Evolutionary conservation across 2,329 filamentous ascomycete species (phyloP), one percentile per base, ranked within the genome.

Genomic region (Pestalotiopsis sp.): DNA sequence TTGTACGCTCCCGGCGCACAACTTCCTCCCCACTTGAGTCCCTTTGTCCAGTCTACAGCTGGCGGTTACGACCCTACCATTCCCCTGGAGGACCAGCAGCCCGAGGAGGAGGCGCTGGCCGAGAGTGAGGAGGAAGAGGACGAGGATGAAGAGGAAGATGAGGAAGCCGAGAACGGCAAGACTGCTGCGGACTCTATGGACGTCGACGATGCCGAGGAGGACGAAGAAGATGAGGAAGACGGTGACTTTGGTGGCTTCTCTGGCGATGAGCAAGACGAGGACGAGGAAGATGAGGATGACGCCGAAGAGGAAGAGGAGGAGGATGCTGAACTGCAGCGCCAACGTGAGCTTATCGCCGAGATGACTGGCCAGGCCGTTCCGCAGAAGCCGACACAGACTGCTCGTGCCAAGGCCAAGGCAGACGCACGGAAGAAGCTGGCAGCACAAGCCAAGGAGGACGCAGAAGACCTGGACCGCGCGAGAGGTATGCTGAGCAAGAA

Each of bases 401-500:
- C 84, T 76, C 90, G 87, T 80, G 84, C 83, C 69, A 89, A 90
- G 81, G 84, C 86, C 41, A 92, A 92, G 81, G 89, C 91, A 73
- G 92, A 93, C 74, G 91, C 89, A 17, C 88, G 86, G 73, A 92
- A 93, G 77, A 89, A 89, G 75, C 84, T 91, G 38, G 86, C 88
- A 73, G 92, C 91, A 84, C 91, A 93, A 81, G 88, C 90, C 45
- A 88, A 90, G 69, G 87, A 90, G 76, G 93, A 96, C 78, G 91
- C 92, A 3, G 96, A 98, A 81, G 95, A 98, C 76, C 82, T 97
- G 69, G 94, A 97, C 81, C 88, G 95, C 71, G 92, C 93, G 79
- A 98, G 97, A 89, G 96, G 97, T 84, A 99, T 99, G 96, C 91
- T 98, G 86, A 93, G 92, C 81, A 93, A 97, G 81, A 96, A 97